Conservation (phyloP, 2,329 filamentous ascomycete genomes). For the Lecanicillium sp. region DNA sequence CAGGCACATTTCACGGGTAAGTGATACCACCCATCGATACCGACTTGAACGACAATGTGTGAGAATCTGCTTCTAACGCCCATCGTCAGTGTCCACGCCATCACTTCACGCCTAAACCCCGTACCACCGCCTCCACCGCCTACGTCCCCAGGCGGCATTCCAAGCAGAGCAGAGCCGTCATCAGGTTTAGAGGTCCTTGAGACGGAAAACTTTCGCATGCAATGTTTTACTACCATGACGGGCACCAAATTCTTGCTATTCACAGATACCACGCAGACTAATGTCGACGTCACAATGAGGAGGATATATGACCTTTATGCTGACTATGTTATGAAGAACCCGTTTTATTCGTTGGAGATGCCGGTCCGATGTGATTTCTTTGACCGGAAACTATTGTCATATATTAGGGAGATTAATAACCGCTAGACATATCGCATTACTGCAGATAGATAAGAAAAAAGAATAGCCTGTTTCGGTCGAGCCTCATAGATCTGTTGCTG, state of each 20-base stretch:
- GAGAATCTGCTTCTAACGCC: background rate
- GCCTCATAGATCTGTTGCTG: background rate
- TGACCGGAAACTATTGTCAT: slow-evolving; percentile 75
- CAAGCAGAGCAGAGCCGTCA: slow-evolving; percentile 50
- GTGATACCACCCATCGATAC: slow-evolving; percentile 14
- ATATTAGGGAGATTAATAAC: slow-evolving; percentile 65
- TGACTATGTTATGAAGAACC: slow-evolving; percentile 99
- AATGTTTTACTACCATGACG: slow-evolving; percentile 91
- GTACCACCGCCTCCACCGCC: slow-evolving; percentile 29
- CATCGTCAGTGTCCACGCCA: slow-evolving; percentile 53
- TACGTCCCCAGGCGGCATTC: slow-evolving; percentile 28
- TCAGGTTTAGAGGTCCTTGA: slow-evolving; percentile 89
- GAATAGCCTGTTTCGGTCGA: too few species aligned
- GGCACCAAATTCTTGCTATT: slow-evolving; percentile 95
- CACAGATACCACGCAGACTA: slow-evolving; percentile 80
- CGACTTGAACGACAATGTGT: slow-evolving; percentile 8
- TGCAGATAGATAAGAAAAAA: too few species aligned
- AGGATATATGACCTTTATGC: slow-evolving; percentile 91
- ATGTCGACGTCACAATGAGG: slow-evolving; percentile 74
- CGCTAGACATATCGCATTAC: slow-evolving; percentile 24
- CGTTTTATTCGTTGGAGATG: slow-evolving; percentile 98
- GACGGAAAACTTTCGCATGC: slow-evolving; percentile 86
- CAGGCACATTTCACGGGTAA: slow-evolving; percentile 93
- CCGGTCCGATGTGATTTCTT: slow-evolving; percentile 92
- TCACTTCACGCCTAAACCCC: slow-evolving; percentile 56